phyloP scores from a whole-genome alignment of 257 asterid species.

The Catharanthus roseus region DNA sequence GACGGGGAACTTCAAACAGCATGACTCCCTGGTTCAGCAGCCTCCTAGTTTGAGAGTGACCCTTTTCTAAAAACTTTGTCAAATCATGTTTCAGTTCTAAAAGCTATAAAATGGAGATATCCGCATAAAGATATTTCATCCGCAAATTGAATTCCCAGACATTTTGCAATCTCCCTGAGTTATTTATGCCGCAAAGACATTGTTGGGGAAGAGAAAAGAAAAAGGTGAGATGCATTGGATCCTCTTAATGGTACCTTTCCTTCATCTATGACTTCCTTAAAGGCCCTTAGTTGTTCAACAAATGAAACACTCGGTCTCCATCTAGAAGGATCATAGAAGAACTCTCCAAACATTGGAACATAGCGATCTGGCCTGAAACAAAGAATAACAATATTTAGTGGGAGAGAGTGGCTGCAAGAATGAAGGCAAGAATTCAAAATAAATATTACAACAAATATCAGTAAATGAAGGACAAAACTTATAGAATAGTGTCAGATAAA shows the following conservation, averaged over 20 bases:
- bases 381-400: neutral
- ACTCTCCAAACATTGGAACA: constrained; percentile 76
- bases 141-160: neutral
- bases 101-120: neutral
- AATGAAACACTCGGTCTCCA: constrained; percentile 82
- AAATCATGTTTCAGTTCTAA: neutral
- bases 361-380: constrained; percentile 90
- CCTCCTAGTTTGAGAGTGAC: too few relatives aligned
- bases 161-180: neutral
- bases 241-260: constrained; percentile 60
- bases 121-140: neutral
- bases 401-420: neutral
- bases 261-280: constrained; percentile 73
- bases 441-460: neutral
- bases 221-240: neutral
- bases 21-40: too few relatives aligned
- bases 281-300: constrained; percentile 72
- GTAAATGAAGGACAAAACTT: neutral
- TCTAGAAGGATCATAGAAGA: constrained; percentile 59
- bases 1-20: too few relatives aligned
- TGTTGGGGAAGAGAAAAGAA: neutral
- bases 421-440: constrained; percentile 2
- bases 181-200: neutral
- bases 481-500: too few relatives aligned
- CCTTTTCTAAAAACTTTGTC: too few relatives aligned